Conservation (phyloP, 1,139 yeast genomes). For the Kluyveromyces marxianus region DNA sequence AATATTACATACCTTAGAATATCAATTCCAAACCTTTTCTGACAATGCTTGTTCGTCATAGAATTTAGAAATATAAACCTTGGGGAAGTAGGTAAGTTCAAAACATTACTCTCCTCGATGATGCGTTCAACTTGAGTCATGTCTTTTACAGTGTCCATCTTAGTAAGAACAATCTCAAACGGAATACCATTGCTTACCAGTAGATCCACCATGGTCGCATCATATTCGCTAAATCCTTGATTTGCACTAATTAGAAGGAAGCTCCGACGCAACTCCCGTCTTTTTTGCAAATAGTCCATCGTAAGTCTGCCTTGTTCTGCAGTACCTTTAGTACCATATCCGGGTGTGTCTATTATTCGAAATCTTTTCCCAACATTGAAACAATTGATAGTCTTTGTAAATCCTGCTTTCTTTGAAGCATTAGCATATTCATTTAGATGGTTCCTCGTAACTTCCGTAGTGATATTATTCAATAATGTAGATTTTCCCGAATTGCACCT, state of each 20-base stretch:
- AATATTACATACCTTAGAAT: constrained; percentile 34
- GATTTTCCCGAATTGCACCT: constrained; percentile 84
- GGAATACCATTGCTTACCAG: constrained; percentile 51
- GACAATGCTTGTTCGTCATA: constrained; percentile 20
- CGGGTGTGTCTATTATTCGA: constrained; percentile 75
- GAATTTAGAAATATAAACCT: constrained; percentile 36
- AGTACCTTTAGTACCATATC: constrained; percentile 65
- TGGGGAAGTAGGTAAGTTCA: constrained; percentile 31
- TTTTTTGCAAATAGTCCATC: constrained; percentile 47
- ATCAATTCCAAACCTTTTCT: constrained; percentile 35
- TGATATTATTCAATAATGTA: constrained; percentile 53
- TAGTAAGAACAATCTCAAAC: constrained; percentile 70
- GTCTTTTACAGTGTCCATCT: constrained; percentile 48
- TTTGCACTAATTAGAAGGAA: constrained; percentile 55
- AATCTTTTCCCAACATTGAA: constrained; percentile 58
- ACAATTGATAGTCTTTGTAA: constrained; percentile 68
- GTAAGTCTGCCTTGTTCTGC: constrained; percentile 63
- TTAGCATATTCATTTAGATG: constrained; percentile 39
- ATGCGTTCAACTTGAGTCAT: constrained; percentile 21
- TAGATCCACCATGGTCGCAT: constrained; percentile 43
- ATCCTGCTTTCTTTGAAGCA: constrained; percentile 60
- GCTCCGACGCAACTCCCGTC: constrained; percentile 49
- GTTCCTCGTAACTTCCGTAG: constrained; percentile 32
- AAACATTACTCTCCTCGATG: constrained; percentile 25
- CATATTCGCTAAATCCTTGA: constrained; percentile 52